Base-by-base conservation (phyloP, 805 yeast species). In the Yarrowia osloensis region DNA sequence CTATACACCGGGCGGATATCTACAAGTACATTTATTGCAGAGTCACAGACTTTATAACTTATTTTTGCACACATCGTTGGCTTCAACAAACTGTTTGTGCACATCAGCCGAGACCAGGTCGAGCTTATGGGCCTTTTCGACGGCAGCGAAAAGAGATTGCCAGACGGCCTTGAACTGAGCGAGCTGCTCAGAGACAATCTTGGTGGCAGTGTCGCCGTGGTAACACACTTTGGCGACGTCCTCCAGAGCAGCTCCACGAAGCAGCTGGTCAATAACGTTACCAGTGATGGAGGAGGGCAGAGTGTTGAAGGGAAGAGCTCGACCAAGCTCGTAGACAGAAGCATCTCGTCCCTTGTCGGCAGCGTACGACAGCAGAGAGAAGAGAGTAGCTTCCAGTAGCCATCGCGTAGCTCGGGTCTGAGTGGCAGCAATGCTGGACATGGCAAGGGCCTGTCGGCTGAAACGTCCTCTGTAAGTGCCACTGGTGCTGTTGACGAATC, bases 391-490 rank as follows among this genome's bases (percentile, higher is more conserved):
- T 70, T 86, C 88, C 31, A 86, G 74, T n/a, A 87, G 76, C 70
- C 86, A 86, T 68, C 85, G 82, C 29, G 86, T 74, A 47, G 81
- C 81, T 24, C 76, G 77, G 33, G 82, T 82, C 57, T 88, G 75
- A 57, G 83, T 83, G 66, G 85, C 81, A 55, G 88, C 74, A 67
- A 86, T 85, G 21, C 91, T 87, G 73, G 92, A 83, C 74, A 88
- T 89, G 50, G 85, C 83, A 59, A 90, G 79, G 39, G 90, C 78
- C 42, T 85, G 82, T 70, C 88, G 84, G 19, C 91, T 89, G 37
- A 91, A 80, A 15, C 91, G 92, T 1, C 93, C 93, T 52, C 83
- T 82, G 77, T 85, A 87, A 4, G 66, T 61, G 7, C 54, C 66
- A 13, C 19, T 33, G 39, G 66, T 44, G 12, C 54, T n/a, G 40